Percentiles rank a stretch among this genome's conserved stretches.
Evolutionary conservation across 768 basidiomycete genomes (phyloP).

Genomic region (Tephrocybe sp.): DNA sequence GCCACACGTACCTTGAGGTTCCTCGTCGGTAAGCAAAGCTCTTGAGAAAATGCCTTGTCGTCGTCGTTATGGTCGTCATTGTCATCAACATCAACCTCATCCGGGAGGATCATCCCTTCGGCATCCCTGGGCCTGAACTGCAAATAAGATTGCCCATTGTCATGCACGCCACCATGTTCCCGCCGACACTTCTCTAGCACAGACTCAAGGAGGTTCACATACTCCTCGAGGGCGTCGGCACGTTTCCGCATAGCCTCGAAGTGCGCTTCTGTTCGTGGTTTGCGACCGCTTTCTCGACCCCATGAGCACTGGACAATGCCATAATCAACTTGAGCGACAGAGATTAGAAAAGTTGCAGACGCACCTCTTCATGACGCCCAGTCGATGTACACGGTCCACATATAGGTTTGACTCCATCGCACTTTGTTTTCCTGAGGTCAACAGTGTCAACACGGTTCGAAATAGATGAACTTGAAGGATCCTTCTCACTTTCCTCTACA

Average conservation of each 20-base stretch:
- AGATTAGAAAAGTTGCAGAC: background rate
- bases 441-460: background rate
- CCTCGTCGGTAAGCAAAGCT: conserved; percentile 37
- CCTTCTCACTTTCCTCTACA: conserved; percentile 42
- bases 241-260: conserved; percentile 44
- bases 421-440: conserved; percentile 40
- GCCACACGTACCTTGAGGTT: conserved; percentile 33
- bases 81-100: conserved; percentile 19
- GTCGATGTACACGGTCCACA: conserved; percentile 38
- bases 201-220: conserved; percentile 40
- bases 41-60: conserved; percentile 30
- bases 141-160: conserved; percentile 27
- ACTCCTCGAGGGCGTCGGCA: conserved; percentile 36
- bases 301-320: conserved; percentile 36
- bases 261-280: conserved; percentile 42
- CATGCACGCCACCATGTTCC: conserved; percentile 31
- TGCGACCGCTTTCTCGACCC: conserved; percentile 39
- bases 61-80: conserved; percentile 23
- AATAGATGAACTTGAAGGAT: background rate
- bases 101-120: conserved; percentile 18
- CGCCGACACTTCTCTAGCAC: conserved; percentile 38
- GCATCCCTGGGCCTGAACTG: conserved; percentile 28
- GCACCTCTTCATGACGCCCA: conserved; percentile 39
- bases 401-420: conserved; percentile 42
- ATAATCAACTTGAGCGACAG: background rate